Percentiles rank a stretch among this genome's conserved stretches.
These are phyloP conservation scores for Venturia aucupariae DNA, from an alignment of 2,329 filamentous ascomycete genomes.

Conservation along the genomic window DNA sequence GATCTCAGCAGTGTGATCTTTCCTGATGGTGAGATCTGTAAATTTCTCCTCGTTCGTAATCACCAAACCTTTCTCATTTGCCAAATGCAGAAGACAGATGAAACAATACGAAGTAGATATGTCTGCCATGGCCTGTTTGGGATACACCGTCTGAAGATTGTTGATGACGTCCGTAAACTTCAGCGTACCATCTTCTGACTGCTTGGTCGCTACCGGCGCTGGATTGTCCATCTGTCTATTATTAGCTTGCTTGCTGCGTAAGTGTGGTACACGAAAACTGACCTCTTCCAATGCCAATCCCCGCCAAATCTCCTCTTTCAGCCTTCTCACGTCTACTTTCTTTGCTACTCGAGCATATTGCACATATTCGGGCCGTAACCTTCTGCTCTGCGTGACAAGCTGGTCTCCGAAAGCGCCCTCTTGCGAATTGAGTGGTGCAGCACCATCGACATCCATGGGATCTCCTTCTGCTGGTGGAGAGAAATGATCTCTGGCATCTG, in stretches of 20 bases:
- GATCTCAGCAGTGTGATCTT: slow-evolving; percentile 36
- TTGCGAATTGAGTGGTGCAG: slow-evolving; percentile 32
- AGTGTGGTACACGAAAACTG: slow-evolving; percentile 13
- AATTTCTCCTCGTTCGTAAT: slow-evolving; percentile 54
- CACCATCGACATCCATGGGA: slow-evolving; percentile 30
- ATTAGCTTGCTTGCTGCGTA: slow-evolving; percentile 1
- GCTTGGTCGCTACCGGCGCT: slow-evolving; percentile 1
- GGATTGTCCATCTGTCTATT: slow-evolving; percentile 7
- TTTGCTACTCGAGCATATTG: slow-evolving; percentile 57
- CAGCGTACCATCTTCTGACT: slow-evolving; percentile 45
- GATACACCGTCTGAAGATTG: slow-evolving; percentile 74
- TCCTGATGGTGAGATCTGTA: slow-evolving; percentile 39
- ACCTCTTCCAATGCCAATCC: slow-evolving; percentile 46
- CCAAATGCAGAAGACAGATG: slow-evolving; percentile 82
- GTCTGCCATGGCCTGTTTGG: slow-evolving; percentile 76
- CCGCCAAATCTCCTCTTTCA: slow-evolving; percentile 58
- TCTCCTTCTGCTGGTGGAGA: slow-evolving; percentile 52
- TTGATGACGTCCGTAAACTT: slow-evolving; percentile 93
- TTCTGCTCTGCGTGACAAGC: slow-evolving; percentile 51
- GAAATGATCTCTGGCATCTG: slow-evolving; percentile 71
- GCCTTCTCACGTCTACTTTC: slow-evolving; percentile 54
- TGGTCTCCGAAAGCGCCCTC: slow-evolving; percentile 47
- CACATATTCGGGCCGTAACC: slow-evolving; percentile 55
- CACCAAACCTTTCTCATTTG: slow-evolving; percentile 82
- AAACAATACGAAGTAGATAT: slow-evolving; percentile 93